These are phyloP conservation scores for Hypoxylon lenormandii DNA, from an alignment of 495 filamentous ascomycete species.

Conservation along the genomic window DNA sequence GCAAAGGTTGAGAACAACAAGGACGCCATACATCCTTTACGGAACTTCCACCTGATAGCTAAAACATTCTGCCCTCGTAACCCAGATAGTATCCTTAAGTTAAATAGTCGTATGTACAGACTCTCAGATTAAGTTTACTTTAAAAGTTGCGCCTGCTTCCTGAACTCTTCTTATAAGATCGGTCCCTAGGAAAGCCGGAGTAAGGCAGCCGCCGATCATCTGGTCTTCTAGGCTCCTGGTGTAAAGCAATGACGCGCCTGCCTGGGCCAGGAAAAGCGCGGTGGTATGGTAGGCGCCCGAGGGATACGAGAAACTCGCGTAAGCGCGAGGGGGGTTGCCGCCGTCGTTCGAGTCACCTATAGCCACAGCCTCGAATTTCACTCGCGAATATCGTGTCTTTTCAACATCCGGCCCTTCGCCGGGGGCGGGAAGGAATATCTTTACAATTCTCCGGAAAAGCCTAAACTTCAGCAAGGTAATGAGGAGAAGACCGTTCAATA, in stretches of 20 bases:
- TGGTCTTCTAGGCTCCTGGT: slow-evolving; percentile 16
- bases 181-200: slow-evolving; percentile 28
- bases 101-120: not conserved
- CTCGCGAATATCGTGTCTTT: slow-evolving; percentile 15
- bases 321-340: slow-evolving; percentile 8
- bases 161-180: slow-evolving; percentile 30
- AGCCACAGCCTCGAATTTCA: slow-evolving; percentile 37
- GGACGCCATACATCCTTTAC: too few species aligned
- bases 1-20: too few species aligned
- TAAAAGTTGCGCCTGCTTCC: slow-evolving; percentile 23
- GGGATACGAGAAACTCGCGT: slow-evolving; percentile 40
- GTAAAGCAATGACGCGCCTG: slow-evolving; percentile 36
- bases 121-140: slow-evolving; percentile 21
- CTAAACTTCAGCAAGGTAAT: not conserved
- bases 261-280: slow-evolving; percentile 27
- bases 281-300: slow-evolving; percentile 25
- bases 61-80: too few species aligned
- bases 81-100: not conserved
- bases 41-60: too few species aligned
- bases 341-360: slow-evolving; percentile 20
- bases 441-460: slow-evolving; percentile 1
- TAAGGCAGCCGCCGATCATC: slow-evolving; percentile 34
- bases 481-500: slow-evolving; percentile 7
- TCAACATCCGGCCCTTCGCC: slow-evolving; percentile 39
- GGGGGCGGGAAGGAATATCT: slow-evolving; percentile 16